Evolutionary conservation across 2,329 filamentous ascomycete genomes (phyloP).

Genomic region (Neoascochyta sp.): DNA sequence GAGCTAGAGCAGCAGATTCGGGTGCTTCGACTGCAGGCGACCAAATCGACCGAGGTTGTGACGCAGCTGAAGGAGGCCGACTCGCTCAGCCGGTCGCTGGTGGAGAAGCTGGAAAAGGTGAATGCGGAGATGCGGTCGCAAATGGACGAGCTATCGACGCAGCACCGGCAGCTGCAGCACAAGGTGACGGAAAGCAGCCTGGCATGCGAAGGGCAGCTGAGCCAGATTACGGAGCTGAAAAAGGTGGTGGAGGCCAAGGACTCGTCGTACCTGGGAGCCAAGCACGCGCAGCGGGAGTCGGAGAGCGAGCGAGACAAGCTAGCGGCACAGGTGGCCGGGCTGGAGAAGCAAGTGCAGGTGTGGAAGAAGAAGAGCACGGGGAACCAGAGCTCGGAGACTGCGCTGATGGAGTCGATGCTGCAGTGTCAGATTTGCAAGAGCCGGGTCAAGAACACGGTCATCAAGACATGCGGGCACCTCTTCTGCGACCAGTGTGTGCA

Average conservation of each 20-base stretch:
- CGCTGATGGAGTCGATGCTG: slow-evolving; percentile 73
- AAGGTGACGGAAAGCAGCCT: slow-evolving; percentile 67
- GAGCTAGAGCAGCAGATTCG: slow-evolving; percentile 76
- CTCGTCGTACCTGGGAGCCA: slow-evolving; percentile 60
- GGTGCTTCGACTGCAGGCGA: slow-evolving; percentile 74
- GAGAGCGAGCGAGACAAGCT: slow-evolving; percentile 75
- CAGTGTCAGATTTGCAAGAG: slow-evolving; percentile 90
- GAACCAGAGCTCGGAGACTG: slow-evolving; percentile 77
- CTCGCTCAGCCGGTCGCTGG: slow-evolving; percentile 66
- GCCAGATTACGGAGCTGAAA: slow-evolving; percentile 73
- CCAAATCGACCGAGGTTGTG: slow-evolving; percentile 90
- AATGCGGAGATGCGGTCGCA: slow-evolving; percentile 76
- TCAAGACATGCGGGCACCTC: slow-evolving; percentile 92
- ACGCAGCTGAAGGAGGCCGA: slow-evolving; percentile 90
- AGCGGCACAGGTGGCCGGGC: slow-evolving; percentile 70
- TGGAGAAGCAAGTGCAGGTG: slow-evolving; percentile 76
- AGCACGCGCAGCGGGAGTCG: slow-evolving; percentile 56
- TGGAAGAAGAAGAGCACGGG: slow-evolving; percentile 81
- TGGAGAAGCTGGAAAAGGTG: slow-evolving; percentile 88
- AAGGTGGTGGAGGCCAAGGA: slow-evolving; percentile 74
- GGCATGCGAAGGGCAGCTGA: slow-evolving; percentile 66
- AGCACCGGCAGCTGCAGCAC: slow-evolving; percentile 72
- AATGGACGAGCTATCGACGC: slow-evolving; percentile 64
- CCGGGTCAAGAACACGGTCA: slow-evolving; percentile 88
- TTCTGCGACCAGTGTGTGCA: slow-evolving; percentile 92